A percentile compares a stretch with the other conserved stretches of the same genome.
phyloP scores from a whole-genome alignment of 805 yeast species.

The Saccharomycopsis capsularis region DNA sequence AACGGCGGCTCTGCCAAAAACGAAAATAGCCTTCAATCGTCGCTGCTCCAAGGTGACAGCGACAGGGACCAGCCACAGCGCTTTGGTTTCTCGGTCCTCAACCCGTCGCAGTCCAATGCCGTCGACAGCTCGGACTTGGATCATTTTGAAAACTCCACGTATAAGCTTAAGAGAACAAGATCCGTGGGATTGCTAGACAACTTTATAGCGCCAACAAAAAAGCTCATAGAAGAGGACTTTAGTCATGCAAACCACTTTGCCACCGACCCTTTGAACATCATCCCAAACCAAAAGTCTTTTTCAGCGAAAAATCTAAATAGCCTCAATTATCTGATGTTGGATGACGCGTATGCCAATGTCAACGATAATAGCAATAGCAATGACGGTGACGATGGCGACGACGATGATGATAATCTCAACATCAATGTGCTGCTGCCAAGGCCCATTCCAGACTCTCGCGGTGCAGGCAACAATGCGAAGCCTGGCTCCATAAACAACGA shows the following conservation, averaged over 20 bases:
- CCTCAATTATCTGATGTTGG: constrained; percentile 4
- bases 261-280: constrained; percentile 22
- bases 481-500: constrained; percentile 20
- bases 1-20: background rate
- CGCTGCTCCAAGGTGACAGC: background rate
- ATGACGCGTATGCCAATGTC: constrained; percentile 7
- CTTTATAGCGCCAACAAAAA: constrained; percentile 44
- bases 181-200: constrained; percentile 77
- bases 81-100: background rate
- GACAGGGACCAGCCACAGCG: background rate
- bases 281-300: constrained; percentile 5
- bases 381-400: constrained; percentile 13
- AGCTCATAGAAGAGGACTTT: constrained; percentile 31
- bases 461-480: constrained; percentile 18
- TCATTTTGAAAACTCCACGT: constrained; percentile 63
- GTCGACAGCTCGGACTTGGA: constrained; percentile 66
- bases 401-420: constrained; percentile 8
- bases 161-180: constrained; percentile 72
- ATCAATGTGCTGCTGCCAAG: constrained; percentile 26
- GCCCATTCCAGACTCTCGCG: too few species aligned
- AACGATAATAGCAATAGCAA: constrained; percentile 7
- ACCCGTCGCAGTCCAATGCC: constrained; percentile 37
- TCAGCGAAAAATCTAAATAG: constrained; percentile 10
- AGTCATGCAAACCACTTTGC: constrained; percentile 20
- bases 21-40: too few species aligned